A percentile compares a stretch with the other conserved stretches of the same genome.
phyloP scores from a whole-genome alignment of 306 rosid genomes.

The Vigna angularis region DNA sequence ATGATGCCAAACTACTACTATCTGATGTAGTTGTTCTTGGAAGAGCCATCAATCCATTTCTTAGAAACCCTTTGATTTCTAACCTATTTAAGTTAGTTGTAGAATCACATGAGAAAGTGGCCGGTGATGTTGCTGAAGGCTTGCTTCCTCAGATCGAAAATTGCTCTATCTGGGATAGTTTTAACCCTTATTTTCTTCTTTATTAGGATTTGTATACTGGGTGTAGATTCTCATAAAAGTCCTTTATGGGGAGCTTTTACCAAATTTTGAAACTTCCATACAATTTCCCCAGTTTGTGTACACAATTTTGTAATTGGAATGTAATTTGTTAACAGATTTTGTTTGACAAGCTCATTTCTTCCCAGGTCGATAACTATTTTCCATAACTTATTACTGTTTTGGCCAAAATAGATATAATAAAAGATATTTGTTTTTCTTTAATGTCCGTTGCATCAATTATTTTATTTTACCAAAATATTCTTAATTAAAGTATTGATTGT shows the following conservation, averaged over 20 bases:
- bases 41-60: conserved; percentile 66
- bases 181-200: conserved; percentile 86
- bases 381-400: conserved; percentile 18
- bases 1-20: conserved; percentile 44
- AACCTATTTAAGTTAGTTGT: conserved; percentile 70
- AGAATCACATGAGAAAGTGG: conserved; percentile 59
- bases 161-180: conserved; percentile 66
- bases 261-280: conserved; percentile 34
- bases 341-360: not conserved
- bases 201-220: conserved; percentile 54
- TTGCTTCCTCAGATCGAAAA: conserved; percentile 50
- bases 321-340: conserved; percentile 37
- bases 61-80: conserved; percentile 73
- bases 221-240: conserved; percentile 36
- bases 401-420: too few species aligned
- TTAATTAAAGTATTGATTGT: too few species aligned
- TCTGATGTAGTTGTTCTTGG: conserved; percentile 63
- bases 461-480: too few species aligned
- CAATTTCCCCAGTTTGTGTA: conserved; percentile 22
- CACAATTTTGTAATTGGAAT: conserved; percentile 25
- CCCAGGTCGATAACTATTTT: not conserved
- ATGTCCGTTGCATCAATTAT: too few species aligned
- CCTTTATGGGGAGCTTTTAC: conserved; percentile 21
- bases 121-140: conserved; percentile 44
- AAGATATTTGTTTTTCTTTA: too few species aligned